Evolutionary conservation across 2,329 filamentous ascomycete genomes (phyloP).

Genomic region (Xylaria sp.): DNA sequence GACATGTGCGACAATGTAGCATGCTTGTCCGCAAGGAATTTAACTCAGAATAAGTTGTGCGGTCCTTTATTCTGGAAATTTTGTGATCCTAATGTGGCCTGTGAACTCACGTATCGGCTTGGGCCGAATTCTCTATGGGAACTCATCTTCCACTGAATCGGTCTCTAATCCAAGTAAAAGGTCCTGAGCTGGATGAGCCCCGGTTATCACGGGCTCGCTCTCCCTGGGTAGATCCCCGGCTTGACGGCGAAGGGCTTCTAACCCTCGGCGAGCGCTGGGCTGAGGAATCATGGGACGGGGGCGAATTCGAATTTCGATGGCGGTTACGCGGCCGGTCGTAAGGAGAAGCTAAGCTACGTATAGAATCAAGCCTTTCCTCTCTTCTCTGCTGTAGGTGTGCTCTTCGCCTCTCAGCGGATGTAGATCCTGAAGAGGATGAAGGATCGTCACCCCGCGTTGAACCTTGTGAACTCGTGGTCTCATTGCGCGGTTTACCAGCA

Average conservation of each 20-base stretch:
- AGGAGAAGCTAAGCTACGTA: constrained; percentile 34
- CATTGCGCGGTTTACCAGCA: constrained; percentile 41
- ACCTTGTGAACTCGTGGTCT: constrained; percentile 24
- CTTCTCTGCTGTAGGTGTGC: constrained; percentile 38
- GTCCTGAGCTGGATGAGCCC: constrained; percentile 52
- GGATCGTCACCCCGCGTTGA: constrained; percentile 16
- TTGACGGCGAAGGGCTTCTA: constrained; percentile 46
- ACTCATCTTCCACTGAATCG: constrained; percentile 50
- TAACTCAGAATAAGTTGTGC: neutral
- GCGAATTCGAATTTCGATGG: constrained; percentile 45
- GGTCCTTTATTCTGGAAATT: neutral
- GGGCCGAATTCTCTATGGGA: constrained; percentile 15
- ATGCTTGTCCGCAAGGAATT: neutral
- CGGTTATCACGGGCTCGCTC: constrained; percentile 49
- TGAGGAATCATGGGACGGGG: constrained; percentile 40
- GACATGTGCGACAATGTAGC: neutral
- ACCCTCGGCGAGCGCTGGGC: constrained; percentile 39
- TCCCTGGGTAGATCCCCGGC: constrained; percentile 43
- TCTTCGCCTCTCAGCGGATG: constrained; percentile 41
- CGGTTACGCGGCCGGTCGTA: constrained; percentile 33
- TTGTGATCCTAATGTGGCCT: neutral
- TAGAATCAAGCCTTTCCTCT: constrained; percentile 42
- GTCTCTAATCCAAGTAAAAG: constrained; percentile 58
- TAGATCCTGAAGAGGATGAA: constrained; percentile 37
- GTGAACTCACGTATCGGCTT: neutral